Evolutionary conservation across 176 grass and related monocot genomes (phyloP).

Genomic region (Rhipidocladum racemiflorum): DNA sequence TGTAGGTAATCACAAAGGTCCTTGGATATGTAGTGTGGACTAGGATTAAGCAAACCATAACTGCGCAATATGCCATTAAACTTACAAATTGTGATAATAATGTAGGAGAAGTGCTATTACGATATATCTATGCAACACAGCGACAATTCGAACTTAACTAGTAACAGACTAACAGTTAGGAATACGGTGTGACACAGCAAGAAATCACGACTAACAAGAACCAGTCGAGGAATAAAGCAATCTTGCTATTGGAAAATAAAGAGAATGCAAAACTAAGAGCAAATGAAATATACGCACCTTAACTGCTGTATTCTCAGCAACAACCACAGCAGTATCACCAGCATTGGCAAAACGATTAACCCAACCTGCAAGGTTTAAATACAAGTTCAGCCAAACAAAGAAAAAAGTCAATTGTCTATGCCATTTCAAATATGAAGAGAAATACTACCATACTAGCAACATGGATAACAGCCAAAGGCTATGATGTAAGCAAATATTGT

Average conservation of each 20-base stretch:
- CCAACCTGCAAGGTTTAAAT: slow-evolving; percentile 62
- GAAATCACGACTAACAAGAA: neutral
- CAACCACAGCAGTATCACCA: slow-evolving; percentile 83
- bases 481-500: neutral
- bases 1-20: neutral
- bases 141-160: neutral
- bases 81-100: neutral
- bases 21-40: neutral
- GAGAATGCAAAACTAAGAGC: neutral
- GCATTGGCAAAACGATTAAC: slow-evolving; percentile 98
- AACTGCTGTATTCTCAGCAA: slow-evolving; percentile 83
- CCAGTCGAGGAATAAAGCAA: neutral
- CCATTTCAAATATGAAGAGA: slow-evolving; percentile 11
- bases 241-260: neutral
- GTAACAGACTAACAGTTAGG: neutral
- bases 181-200: neutral
- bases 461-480: neutral
- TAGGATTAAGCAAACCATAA: slow-evolving; percentile 13
- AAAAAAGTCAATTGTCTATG: neutral
- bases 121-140: slow-evolving; percentile 4
- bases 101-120: neutral
- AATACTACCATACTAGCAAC: slow-evolving; percentile 1
- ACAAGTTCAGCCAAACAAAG: slow-evolving; percentile 11
- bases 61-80: neutral
- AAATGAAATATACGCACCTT: slow-evolving; percentile 45